phyloP scores from a whole-genome alignment of 169 alveolate genomes.

The Perkinsus marinus region DNA sequence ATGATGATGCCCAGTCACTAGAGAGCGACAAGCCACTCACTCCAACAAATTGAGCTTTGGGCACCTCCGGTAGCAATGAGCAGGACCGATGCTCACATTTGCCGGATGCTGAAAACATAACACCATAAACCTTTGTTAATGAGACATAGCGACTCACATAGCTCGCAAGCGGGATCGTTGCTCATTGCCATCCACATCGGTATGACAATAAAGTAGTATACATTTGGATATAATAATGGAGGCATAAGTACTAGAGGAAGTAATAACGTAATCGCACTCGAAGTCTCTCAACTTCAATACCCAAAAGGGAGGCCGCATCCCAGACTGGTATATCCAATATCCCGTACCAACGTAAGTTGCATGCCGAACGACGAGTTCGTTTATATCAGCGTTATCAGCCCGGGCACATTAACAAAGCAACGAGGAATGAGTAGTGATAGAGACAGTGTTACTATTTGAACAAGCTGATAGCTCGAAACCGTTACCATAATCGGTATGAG shows the following conservation, averaged over 20 bases:
- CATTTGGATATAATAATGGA: too few species aligned
- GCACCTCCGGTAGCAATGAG: not conserved
- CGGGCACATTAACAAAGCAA: not conserved
- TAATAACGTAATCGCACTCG: not conserved
- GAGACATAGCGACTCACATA: not conserved
- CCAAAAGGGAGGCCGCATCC: too few species aligned
- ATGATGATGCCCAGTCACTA: not conserved
- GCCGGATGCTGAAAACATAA: not conserved
- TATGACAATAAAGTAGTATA: not conserved
- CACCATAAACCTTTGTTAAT: too few species aligned
- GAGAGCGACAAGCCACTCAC: not conserved
- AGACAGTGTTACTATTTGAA: not conserved
- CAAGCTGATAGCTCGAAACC: not conserved
- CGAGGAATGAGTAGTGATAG: not conserved
- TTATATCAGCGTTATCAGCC: too few species aligned
- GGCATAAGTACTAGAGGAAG: not conserved
- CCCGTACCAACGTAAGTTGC: too few species aligned
- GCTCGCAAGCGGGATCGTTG: not conserved
- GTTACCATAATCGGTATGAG: not conserved
- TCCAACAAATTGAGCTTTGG: not conserved
- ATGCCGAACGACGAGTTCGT: too few species aligned
- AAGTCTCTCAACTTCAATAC: too few species aligned
- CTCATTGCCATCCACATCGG: not conserved
- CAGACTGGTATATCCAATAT: too few species aligned
- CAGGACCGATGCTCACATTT: not conserved